phyloP scores from a whole-genome alignment of 2,329 filamentous ascomycete genomes.

The Helotiales sp. region DNA sequence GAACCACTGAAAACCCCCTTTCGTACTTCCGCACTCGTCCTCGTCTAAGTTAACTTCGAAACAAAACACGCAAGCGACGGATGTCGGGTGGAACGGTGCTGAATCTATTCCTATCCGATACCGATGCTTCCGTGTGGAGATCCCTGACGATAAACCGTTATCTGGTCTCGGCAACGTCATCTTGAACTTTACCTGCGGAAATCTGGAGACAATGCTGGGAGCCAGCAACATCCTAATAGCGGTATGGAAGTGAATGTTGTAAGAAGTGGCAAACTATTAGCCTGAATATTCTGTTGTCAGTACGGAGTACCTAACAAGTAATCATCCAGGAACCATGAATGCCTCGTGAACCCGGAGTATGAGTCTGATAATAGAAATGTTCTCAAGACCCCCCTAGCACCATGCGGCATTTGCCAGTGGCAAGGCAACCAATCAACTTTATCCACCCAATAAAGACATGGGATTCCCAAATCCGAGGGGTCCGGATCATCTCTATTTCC shows the following conservation, averaged over 20 bases:
- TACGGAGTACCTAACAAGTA: too few species aligned
- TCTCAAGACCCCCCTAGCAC: neutral
- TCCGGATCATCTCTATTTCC: neutral
- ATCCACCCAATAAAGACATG: conserved; percentile 5
- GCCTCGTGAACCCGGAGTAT: too few species aligned
- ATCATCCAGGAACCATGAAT: too few species aligned
- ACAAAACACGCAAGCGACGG: neutral
- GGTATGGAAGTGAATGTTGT: too few species aligned
- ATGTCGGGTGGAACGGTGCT: neutral
- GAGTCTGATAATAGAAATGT: neutral
- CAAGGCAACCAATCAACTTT: conserved; percentile 8
- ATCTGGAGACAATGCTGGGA: neutral
- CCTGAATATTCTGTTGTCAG: too few species aligned
- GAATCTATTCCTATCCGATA: neutral
- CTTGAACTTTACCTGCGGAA: neutral
- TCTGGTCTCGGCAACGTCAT: conserved; percentile 1
- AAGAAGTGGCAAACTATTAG: too few species aligned
- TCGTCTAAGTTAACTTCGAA: neutral
- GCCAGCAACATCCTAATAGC: neutral
- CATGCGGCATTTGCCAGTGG: neutral
- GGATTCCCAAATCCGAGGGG: conserved; percentile 8
- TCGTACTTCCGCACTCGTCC: neutral
- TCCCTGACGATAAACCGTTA: neutral
- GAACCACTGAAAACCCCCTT: too few species aligned
- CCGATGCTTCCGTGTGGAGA: neutral